These are phyloP conservation scores for Populus simonii DNA, from an alignment of 345 rosid species.

Conservation along the genomic window DNA sequence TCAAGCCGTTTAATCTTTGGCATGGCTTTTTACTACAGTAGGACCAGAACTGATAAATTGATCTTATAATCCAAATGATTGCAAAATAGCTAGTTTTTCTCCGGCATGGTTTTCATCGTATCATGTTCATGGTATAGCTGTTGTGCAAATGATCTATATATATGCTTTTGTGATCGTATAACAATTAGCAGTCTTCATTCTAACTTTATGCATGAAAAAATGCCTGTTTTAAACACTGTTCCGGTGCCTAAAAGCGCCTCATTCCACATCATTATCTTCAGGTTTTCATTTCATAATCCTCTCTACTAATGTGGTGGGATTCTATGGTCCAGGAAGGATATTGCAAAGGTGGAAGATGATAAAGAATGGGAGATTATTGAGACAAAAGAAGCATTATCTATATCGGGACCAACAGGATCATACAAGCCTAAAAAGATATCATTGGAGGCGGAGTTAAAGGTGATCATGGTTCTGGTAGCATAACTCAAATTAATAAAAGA, in stretches of 20 bases:
- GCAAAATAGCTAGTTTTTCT: background rate
- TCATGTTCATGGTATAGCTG: background rate
- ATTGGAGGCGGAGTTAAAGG: constrained; percentile 85
- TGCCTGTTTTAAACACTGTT: background rate
- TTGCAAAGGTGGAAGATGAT: constrained; percentile 79
- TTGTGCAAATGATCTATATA: background rate
- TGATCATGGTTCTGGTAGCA: constrained; percentile 13
- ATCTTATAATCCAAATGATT: background rate
- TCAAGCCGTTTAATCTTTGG: background rate
- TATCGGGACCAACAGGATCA: constrained; percentile 69
- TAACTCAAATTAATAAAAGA: background rate
- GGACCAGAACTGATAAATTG: background rate
- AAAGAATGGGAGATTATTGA: constrained; percentile 90
- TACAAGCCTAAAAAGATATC: constrained; percentile 77
- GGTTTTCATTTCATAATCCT: constrained; percentile 1
- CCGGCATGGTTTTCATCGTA: background rate
- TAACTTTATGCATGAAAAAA: background rate
- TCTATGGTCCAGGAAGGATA: constrained; percentile 74
- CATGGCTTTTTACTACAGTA: background rate
- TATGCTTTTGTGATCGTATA: background rate
- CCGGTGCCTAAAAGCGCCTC: background rate
- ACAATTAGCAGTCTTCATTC: background rate
- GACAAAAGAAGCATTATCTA: constrained; percentile 70
- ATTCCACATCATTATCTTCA: background rate
- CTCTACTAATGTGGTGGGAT: constrained; percentile 18